Percentiles rank a stretch among this genome's conserved stretches.
These are phyloP conservation scores for Peltaster fructicola DNA, from an alignment of 2,329 filamentous ascomycete genomes.

Conservation along the genomic window DNA sequence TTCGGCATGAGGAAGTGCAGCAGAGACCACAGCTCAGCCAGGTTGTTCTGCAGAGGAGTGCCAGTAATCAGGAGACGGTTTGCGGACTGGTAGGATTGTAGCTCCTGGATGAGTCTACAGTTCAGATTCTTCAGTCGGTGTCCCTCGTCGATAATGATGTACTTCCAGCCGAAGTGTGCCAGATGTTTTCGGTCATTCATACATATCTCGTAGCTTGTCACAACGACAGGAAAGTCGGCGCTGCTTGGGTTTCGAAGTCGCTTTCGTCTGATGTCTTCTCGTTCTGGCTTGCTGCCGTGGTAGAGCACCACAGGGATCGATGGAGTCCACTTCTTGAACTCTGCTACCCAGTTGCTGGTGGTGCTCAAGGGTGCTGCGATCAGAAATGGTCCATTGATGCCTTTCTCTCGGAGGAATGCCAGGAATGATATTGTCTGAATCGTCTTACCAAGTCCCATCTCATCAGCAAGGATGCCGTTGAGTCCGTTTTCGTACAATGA, in stretches of 20 bases:
- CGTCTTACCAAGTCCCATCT: constrained; percentile 90
- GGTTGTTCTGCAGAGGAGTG: constrained; percentile 87
- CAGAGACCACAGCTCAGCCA: constrained; percentile 86
- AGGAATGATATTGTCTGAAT: constrained; percentile 80
- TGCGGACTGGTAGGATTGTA: constrained; percentile 76
- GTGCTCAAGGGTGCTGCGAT: constrained; percentile 85
- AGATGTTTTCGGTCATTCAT: constrained; percentile 74
- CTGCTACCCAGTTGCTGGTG: constrained; percentile 86
- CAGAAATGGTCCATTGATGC: constrained; percentile 74
- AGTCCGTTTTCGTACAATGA: constrained; percentile 74
- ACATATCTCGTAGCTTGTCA: constrained; percentile 92
- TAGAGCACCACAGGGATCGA: constrained; percentile 78
- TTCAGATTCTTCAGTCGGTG: constrained; percentile 96
- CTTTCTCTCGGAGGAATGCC: constrained; percentile 72
- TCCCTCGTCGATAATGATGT: constrained; percentile 95
- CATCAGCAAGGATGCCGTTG: constrained; percentile 80
- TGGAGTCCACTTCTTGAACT: constrained; percentile 82
- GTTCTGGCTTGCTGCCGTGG: constrained; percentile 63
- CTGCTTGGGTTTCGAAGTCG: constrained; percentile 52
- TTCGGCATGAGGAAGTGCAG: constrained; percentile 84
- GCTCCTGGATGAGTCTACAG: constrained; percentile 72
- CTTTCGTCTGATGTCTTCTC: constrained; percentile 58
- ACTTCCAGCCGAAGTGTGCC: constrained; percentile 79
- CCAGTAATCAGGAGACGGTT: constrained; percentile 87
- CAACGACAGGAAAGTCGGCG: constrained; percentile 69